phyloP scores from a whole-genome alignment of 75 land plant genomes.

The Isoetes taiwanensis region DNA sequence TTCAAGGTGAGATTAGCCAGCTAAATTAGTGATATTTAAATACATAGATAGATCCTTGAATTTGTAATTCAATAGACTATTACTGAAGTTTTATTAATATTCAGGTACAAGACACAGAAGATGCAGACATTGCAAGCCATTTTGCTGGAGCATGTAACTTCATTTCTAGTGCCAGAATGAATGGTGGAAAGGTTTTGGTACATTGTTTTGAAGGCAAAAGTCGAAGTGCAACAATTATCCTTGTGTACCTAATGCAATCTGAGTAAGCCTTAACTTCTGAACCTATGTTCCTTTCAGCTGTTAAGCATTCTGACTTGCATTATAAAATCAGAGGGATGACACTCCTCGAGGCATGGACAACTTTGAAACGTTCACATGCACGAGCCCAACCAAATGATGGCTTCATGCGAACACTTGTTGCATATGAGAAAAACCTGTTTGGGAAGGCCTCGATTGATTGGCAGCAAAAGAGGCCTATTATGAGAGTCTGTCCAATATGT shows the following conservation, averaged over 20 bases:
- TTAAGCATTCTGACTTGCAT: no score
- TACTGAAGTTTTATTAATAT: neutral
- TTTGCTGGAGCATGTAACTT: slow-evolving; percentile 65
- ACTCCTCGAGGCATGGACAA: slow-evolving; percentile 68
- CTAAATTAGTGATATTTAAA: neutral
- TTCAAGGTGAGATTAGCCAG: slow-evolving; percentile 27
- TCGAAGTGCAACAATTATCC: slow-evolving; percentile 79
- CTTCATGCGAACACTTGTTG: slow-evolving; percentile 59
- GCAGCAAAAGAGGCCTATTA: slow-evolving; percentile 55
- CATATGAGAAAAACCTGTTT: slow-evolving; percentile 52
- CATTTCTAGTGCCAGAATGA: slow-evolving; percentile 42
- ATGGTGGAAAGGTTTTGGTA: slow-evolving; percentile 57
- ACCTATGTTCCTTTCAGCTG: neutral
- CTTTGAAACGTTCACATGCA: slow-evolving; percentile 57
- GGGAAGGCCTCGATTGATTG: slow-evolving; percentile 83
- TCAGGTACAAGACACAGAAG: slow-evolving; percentile 74
- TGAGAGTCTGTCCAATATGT: slow-evolving; percentile 73
- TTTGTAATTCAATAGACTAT: neutral
- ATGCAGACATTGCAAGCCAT: slow-evolving; percentile 47
- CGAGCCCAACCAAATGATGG: slow-evolving; percentile 96
- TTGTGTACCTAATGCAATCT: slow-evolving; percentile 75
- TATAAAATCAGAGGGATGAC: slow-evolving; percentile 11
- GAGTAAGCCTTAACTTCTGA: slow-evolving; percentile 42
- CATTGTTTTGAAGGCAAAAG: slow-evolving; percentile 99
- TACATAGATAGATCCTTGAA: neutral